Evolutionary conservation across 2,329 filamentous ascomycete species (phyloP).

Genomic region (Epichloe glyceriae): DNA sequence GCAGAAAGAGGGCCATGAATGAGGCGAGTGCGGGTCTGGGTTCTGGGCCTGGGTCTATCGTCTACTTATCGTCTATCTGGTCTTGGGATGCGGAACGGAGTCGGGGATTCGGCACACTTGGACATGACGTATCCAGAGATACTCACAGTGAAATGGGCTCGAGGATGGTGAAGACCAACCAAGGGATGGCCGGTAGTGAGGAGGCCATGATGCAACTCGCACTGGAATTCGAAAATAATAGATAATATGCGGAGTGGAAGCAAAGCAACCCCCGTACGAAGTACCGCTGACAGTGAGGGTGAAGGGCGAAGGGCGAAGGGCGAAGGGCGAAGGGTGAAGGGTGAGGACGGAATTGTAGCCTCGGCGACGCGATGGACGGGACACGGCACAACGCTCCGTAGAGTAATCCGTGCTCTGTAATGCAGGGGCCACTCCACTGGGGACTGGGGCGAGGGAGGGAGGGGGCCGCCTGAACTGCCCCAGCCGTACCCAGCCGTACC

Average conservation of each 20-base stretch:
- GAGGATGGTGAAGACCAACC: slow-evolving; percentile 52
- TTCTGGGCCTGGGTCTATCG: background rate
- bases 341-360: background rate
- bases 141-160: slow-evolving; percentile 57
- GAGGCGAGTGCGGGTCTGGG: background rate
- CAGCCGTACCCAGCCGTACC: too few species aligned
- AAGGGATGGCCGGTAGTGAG: slow-evolving; percentile 49
- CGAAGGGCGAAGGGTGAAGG: too few species aligned
- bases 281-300: too few species aligned
- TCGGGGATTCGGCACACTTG: slow-evolving; percentile 1
- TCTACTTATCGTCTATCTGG: background rate
- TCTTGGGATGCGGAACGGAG: background rate
- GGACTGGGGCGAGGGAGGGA: too few species aligned
- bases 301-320: too few species aligned
- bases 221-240: too few species aligned
- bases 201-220: slow-evolving; percentile 36
- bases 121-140: background rate
- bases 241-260: too few species aligned
- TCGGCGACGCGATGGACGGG: background rate
- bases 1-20: background rate
- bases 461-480: too few species aligned
- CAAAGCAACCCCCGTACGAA: too few species aligned
- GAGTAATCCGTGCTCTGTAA: too few species aligned
- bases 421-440: too few species aligned
- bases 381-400: too few species aligned